Conservation (phyloP, 768 basidiomycete genomes). For the Kwoniella dejecticola region DNA sequence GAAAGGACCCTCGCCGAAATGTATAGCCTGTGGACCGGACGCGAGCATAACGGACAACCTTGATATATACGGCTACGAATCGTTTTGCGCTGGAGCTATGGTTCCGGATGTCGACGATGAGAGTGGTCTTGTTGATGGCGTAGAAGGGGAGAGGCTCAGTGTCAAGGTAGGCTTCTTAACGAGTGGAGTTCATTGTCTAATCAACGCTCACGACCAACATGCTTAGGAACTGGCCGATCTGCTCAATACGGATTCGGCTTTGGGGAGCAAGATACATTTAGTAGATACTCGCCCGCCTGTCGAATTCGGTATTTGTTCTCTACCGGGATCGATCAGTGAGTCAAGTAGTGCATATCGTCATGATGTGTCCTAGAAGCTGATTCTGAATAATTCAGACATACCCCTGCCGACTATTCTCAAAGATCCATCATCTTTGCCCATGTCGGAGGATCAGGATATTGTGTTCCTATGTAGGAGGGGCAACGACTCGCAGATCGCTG, state of each 20-base stretch:
- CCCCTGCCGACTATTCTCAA: conserved; percentile 69
- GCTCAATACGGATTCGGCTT: neutral
- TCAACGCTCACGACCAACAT: neutral
- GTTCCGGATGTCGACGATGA: conserved; percentile 51
- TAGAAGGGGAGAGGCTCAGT: conserved; percentile 34
- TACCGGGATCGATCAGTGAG: conserved; percentile 75
- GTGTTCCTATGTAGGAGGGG: conserved; percentile 82
- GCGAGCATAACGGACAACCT: conserved; percentile 59
- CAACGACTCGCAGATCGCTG: conserved; percentile 91
- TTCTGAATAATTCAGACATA: conserved; percentile 62
- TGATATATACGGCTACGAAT: conserved; percentile 72
- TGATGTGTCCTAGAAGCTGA: too few relatives aligned
- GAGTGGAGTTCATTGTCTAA: neutral
- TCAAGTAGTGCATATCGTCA: conserved; percentile 6
- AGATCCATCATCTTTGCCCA: conserved; percentile 58
- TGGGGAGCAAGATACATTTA: conserved; percentile 49
- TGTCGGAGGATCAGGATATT: conserved; percentile 52
- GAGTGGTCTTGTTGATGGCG: conserved; percentile 7
- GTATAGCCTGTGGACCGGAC: conserved; percentile 69
- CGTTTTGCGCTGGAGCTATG: conserved; percentile 73
- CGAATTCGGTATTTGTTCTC: conserved; percentile 83
- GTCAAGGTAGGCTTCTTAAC: conserved; percentile 53
- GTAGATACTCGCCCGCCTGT: conserved; percentile 77
- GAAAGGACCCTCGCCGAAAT: conserved; percentile 69
- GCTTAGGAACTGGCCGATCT: neutral